Evolutionary conservation across 495 filamentous ascomycete genomes (phyloP).

Genomic region (Polyplosphaeria fusca): DNA sequence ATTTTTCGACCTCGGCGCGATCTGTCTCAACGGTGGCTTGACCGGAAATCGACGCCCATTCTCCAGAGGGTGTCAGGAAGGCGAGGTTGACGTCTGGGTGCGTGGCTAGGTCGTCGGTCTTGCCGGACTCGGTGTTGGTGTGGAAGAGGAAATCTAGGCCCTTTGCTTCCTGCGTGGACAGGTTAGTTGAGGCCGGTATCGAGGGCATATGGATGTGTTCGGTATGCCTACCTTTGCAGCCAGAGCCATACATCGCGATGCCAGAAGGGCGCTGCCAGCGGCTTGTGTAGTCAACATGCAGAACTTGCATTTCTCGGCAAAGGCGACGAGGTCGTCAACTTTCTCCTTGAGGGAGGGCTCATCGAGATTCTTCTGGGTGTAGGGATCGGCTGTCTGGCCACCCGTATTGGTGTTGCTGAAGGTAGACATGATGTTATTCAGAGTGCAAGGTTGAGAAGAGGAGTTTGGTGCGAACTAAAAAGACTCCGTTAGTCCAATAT

Average conservation of each 20-base stretch:
- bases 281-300: conserved; percentile 72
- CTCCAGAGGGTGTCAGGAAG: conserved; percentile 73
- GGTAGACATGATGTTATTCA: conserved; percentile 42
- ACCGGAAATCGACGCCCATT: conserved; percentile 81
- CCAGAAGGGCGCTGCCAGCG: conserved; percentile 54
- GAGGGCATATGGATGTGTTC: too few species aligned
- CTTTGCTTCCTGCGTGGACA: conserved; percentile 58
- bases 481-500: too few species aligned
- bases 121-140: conserved; percentile 89
- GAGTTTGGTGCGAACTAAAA: neutral
- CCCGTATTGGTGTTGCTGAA: conserved; percentile 60
- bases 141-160: conserved; percentile 89
- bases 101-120: conserved; percentile 74
- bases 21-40: conserved; percentile 65
- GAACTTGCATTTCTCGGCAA: conserved; percentile 71
- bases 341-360: conserved; percentile 66
- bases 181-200: neutral
- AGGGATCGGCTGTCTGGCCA: conserved; percentile 69
- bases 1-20: conserved; percentile 63
- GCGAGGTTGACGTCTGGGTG: conserved; percentile 81
- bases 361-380: conserved; percentile 70
- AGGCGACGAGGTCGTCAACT: conserved; percentile 68
- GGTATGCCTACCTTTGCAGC: conserved; percentile 65
- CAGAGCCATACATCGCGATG: conserved; percentile 85
- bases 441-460: too few species aligned